These are phyloP conservation scores for Solanum chacoense DNA, from an alignment of 305 asterid genomes.

Conservation along the genomic window DNA sequence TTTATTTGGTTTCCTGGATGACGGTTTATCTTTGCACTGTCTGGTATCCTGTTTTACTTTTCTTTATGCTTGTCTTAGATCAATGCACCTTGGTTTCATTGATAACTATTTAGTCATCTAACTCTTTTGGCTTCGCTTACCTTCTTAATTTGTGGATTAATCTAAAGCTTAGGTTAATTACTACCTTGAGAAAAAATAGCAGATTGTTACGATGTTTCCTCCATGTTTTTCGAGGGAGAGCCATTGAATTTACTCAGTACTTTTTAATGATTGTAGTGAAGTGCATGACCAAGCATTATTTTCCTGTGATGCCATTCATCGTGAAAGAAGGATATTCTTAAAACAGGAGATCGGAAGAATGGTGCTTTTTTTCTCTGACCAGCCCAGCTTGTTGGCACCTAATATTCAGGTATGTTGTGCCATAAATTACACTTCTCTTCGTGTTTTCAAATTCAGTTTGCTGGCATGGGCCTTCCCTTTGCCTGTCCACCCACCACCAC, in stretches of 20 bases:
- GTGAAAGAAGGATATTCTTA: conserved; percentile 78
- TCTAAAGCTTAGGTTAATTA: background rate
- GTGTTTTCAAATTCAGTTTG: background rate
- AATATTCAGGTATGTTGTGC: conserved; percentile 69
- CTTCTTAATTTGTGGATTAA: background rate
- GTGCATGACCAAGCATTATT: conserved; percentile 88
- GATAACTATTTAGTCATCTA: background rate
- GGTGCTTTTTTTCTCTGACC: conserved; percentile 95
- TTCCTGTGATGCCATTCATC: conserved; percentile 87
- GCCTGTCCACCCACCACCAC: background rate
- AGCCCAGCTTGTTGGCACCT: conserved; percentile 98
- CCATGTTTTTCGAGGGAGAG: conserved; percentile 10
- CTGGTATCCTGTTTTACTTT: background rate
- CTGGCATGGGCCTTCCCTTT: background rate
- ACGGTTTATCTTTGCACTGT: background rate
- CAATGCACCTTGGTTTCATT: background rate
- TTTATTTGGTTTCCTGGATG: background rate
- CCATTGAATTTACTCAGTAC: conserved; percentile 10
- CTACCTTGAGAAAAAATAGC: background rate
- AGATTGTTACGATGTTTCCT: background rate
- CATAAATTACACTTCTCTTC: background rate
- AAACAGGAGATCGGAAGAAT: conserved; percentile 99
- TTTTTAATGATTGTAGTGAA: conserved; percentile 53
- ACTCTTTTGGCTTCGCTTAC: background rate
- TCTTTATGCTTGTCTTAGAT: background rate